Percentiles rank a stretch among this genome's conserved stretches.
These are phyloP conservation scores for Arabis hirsuta DNA, from an alignment of 345 rosid species.

Conservation along the genomic window DNA sequence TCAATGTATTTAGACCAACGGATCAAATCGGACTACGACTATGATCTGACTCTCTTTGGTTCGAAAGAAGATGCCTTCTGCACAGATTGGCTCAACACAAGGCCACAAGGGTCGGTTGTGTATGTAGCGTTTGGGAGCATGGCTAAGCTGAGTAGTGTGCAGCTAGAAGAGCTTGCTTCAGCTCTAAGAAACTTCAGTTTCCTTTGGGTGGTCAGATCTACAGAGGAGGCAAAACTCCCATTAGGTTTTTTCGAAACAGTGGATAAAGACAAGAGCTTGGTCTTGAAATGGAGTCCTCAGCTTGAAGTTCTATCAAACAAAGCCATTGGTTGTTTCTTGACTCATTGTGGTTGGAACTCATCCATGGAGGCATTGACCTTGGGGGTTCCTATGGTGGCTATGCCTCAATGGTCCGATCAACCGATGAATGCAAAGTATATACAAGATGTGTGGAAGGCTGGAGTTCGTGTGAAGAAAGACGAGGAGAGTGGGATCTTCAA, in stretches of 20 bases:
- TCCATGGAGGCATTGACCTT: conserved; percentile 55
- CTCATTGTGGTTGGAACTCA: conserved; percentile 76
- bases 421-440: conserved; percentile 57
- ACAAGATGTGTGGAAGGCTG: conserved; percentile 62
- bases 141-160: conserved; percentile 42
- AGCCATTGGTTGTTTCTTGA: conserved; percentile 64
- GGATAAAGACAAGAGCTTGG: conserved; percentile 42
- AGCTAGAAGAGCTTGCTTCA: conserved; percentile 61
- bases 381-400: conserved; percentile 58
- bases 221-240: conserved; percentile 56
- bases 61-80: conserved; percentile 31
- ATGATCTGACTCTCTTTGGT: conserved; percentile 52
- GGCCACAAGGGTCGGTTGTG: conserved; percentile 60
- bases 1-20: conserved; percentile 63
- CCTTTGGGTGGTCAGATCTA: conserved; percentile 60
- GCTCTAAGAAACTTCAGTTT: conserved; percentile 50
- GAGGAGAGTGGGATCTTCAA: conserved; percentile 53
- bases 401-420: conserved; percentile 62
- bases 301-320: conserved; percentile 49
- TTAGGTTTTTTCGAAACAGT: conserved; percentile 29
- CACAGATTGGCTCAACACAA: conserved; percentile 53
- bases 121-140: conserved; percentile 73
- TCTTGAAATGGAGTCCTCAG: conserved; percentile 65
- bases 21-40: conserved; percentile 48
- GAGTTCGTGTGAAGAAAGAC: conserved; percentile 53